A percentile compares a stretch with the other conserved stretches of the same genome.
These are phyloP conservation scores for Lepidopterella palustris DNA, from an alignment of 495 filamentous ascomycete genomes.

Conservation along the genomic window DNA sequence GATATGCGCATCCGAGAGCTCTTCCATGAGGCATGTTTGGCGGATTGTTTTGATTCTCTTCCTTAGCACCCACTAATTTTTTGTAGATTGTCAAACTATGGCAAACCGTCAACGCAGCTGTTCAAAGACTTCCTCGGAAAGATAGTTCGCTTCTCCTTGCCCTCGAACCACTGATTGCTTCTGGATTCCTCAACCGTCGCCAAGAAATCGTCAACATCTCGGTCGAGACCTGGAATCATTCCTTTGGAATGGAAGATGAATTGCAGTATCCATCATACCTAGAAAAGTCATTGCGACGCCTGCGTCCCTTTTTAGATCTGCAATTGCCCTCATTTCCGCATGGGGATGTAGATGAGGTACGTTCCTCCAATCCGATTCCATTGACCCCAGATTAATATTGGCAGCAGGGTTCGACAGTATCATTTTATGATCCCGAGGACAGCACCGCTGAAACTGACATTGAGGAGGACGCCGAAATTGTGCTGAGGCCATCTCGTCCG, in stretches of 20 bases:
- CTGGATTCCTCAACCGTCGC: conserved; percentile 52
- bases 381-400: conserved; percentile 43
- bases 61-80: conserved; percentile 24
- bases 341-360: conserved; percentile 35
- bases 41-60: conserved; percentile 18
- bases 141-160: conserved; percentile 41
- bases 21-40: conserved; percentile 20
- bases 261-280: conserved; percentile 46
- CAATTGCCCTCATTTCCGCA: conserved; percentile 44
- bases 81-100: conserved; percentile 32
- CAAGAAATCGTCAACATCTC: conserved; percentile 47
- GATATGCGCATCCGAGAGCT: conserved; percentile 6
- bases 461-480: background rate
- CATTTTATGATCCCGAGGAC: conserved; percentile 20
- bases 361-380: conserved; percentile 35
- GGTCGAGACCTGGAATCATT: conserved; percentile 54
- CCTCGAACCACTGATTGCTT: conserved; percentile 49
- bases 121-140: conserved; percentile 33
- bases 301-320: conserved; percentile 44
- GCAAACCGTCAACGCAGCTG: conserved; percentile 19
- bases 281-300: conserved; percentile 41
- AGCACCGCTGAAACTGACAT: background rate
- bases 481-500: background rate
- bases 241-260: conserved; percentile 44
- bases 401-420: conserved; percentile 2